A percentile compares a stretch with the other conserved stretches of the same genome.
These are phyloP conservation scores for Tetrapyrgos nigripes DNA, from an alignment of 1,284 basidiomycete genomes.

Conservation along the genomic window DNA sequence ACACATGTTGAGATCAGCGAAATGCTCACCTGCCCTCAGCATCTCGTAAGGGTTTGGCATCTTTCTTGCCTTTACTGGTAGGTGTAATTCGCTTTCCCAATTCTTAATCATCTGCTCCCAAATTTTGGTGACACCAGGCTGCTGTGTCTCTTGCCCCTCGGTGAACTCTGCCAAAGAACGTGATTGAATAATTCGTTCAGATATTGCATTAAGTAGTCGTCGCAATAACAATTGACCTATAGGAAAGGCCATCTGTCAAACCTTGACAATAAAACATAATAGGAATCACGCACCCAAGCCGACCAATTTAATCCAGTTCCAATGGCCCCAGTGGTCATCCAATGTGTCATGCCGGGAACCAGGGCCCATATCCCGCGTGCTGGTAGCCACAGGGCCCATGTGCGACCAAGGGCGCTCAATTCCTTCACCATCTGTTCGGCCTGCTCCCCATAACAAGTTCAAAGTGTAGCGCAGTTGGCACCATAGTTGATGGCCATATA, in stretches of 20 bases:
- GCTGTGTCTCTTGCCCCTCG: background rate
- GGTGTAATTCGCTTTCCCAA: conserved; percentile 28
- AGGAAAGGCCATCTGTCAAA: background rate
- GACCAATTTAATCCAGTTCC: conserved; percentile 31
- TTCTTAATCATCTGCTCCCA: conserved; percentile 27
- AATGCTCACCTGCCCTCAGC: conserved; percentile 3
- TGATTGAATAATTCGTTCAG: background rate
- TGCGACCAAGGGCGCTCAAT: conserved; percentile 28
- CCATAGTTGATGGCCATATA: conserved; percentile 24
- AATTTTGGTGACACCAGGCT: conserved; percentile 1
- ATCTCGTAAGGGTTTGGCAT: conserved; percentile 29
- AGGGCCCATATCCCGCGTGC: conserved; percentile 29
- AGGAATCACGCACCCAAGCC: conserved; percentile 14
- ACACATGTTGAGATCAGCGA: background rate
- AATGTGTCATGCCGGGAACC: conserved; percentile 25
- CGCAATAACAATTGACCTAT: background rate
- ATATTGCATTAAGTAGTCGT: background rate
- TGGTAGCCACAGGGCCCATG: conserved; percentile 22
- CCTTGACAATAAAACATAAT: background rate
- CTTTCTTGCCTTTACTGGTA: background rate
- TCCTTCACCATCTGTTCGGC: conserved; percentile 29
- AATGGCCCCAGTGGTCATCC: conserved; percentile 26
- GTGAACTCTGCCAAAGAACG: conserved; percentile 1
- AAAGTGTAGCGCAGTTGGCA: conserved; percentile 29
- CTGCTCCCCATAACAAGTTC: conserved; percentile 23